Evolutionary conservation across 2,329 filamentous ascomycete species (phyloP).

Genomic region (Furcasterigmium furcatum): DNA sequence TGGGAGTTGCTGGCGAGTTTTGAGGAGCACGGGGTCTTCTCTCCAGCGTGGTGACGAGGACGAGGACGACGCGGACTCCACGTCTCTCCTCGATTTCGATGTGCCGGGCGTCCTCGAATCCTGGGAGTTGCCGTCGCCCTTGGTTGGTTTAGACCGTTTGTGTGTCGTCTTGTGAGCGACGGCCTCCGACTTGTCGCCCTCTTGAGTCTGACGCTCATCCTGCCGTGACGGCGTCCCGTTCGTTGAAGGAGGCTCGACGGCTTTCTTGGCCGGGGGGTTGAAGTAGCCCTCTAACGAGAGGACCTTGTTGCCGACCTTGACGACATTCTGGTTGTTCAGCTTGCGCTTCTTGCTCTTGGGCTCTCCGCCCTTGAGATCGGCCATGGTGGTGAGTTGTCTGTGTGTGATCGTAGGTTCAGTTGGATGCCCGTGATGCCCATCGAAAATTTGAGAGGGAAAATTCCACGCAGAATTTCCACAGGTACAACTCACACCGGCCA

Average conservation of each 20-base stretch:
- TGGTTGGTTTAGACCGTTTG: not conserved
- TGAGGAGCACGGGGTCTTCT: constrained; percentile 30
- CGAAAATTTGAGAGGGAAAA: constrained; percentile 2
- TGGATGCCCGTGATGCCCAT: too few species aligned
- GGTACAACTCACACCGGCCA: not conserved
- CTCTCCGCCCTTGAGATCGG: constrained; percentile 18
- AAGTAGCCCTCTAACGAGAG: constrained; percentile 50
- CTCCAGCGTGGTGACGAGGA: constrained; percentile 9
- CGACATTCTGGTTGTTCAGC: constrained; percentile 25
- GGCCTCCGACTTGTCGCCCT: too few species aligned
- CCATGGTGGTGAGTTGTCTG: constrained; percentile 1
- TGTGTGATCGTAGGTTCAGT: too few species aligned
- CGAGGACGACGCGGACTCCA: constrained; percentile 9
- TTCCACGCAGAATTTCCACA: not conserved
- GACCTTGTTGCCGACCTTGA: constrained; percentile 44
- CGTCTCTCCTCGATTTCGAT: not conserved
- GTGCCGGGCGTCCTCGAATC: too few species aligned
- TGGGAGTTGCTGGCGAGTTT: constrained; percentile 65
- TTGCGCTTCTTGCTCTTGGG: constrained; percentile 35
- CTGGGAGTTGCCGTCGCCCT: constrained; percentile 4
- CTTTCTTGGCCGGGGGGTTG: constrained; percentile 23
- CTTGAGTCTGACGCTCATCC: too few species aligned
- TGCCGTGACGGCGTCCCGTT: not conserved
- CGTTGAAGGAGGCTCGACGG: not conserved
- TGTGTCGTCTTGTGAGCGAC: too few species aligned